Base-by-base conservation (phyloP, 2,329 filamentous ascomycete genomes). In the Tympanopsis confertula region DNA sequence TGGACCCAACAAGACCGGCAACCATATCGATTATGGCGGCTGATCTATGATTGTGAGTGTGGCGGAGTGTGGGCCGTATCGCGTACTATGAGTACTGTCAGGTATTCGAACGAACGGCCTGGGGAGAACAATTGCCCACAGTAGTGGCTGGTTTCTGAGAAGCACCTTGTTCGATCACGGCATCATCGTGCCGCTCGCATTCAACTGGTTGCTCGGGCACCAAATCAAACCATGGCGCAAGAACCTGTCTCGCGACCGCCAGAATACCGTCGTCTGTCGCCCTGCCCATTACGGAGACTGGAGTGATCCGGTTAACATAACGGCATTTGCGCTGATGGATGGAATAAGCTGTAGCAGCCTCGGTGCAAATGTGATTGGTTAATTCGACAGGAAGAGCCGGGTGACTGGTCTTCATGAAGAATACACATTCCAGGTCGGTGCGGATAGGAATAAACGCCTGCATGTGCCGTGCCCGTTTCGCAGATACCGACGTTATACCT, bases 61-160 rank as follows among this genome's bases (percentile, higher is more conserved):
- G 85, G 39, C 85, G 77, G 43, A 86, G 74, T 13, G 74, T 82
- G n/a, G 81, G 75, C 33, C 85, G 76, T 47, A 93, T 88, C n/a
- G 84, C 85, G 58, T 86, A 91, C 84, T 89, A 43, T 19, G 10
- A 36, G 22, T 5, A 28, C 19, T 37, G 7, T 35, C 19, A 37
- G 18, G 36, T 38, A 37, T 42, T 38, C 20, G 35, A 19, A 19
- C 15, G 35, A 14, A 20, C 5, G 4, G 2, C 12, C 14, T 4
- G 20, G 38, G n/a, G 13, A 2, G 26, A 13, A 24, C 12, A 41
- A 30, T 17, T 35, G 36, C 32, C 2, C 7, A 14, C 28, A 30
- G 17, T 26, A 39, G 26, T 26, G 36, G 4, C 15, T 12, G 24
- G n/a, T 30, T 40, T 37, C 14, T 43, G 36, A 20, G 10, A 40